Base-by-base conservation (phyloP, 164 flowering plant genomes). In the Hamamelis virginiana region DNA sequence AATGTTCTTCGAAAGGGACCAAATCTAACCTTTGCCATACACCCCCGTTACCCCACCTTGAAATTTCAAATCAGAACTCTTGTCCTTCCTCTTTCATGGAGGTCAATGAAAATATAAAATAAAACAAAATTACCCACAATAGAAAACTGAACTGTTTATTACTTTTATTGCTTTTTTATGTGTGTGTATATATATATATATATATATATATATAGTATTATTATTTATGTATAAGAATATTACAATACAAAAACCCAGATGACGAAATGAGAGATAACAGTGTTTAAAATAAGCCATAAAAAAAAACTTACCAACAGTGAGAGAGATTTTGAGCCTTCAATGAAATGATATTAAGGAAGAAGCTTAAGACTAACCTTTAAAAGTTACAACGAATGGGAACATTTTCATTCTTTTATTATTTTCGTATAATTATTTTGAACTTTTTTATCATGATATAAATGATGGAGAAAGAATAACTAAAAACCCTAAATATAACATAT, bases 221-320 rank as follows among this genome's bases (percentile, higher is more conserved):
- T 27, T 45, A 46, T 48, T 0, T 0, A 53, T 6, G 22, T 9
- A 19, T 43, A 9, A 5, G 19, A 1, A 51, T 52, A 25, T 21
- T 25, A 51, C 21, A 62, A 38, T 52, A 48, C 26, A 69, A 48
- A 73, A 27, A 72, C 77, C 75, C 71, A 77, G 77, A 74, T 65
- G 72, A 71, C 66, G 74, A 70, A 70, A 69, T 63, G 64, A 45
- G 50, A 43, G 72, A 68, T 18, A 43, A 8, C 5, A n/a, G n/a
- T 8, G 19, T 18, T 19, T 23, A 55, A 55, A 21, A 26, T 19
- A 33, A 66, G 12, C 51, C 44, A 62, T 48, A 46, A 64, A 26
- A 59, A n/a, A 18, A 28, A 63, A 66, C 79, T 76, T 69, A 76
- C 79, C 79, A 57, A 64, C 41, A 53, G 53, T 25, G 63, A 44